Evolutionary conservation across 257 asterid species (phyloP).

Genomic region (Lithospermum erythrorhizon): DNA sequence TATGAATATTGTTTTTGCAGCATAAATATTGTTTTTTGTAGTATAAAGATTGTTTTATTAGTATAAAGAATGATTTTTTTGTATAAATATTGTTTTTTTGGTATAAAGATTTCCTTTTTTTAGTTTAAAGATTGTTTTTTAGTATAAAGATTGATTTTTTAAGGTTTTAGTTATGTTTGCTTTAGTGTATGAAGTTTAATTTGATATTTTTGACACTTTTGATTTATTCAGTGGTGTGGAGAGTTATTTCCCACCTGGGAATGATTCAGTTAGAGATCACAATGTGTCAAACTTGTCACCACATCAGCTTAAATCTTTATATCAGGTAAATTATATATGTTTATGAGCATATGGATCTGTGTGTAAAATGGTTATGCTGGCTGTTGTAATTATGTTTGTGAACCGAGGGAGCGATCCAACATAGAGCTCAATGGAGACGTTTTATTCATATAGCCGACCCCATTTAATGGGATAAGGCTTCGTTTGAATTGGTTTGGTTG

Average conservation of each 20-base stretch:
- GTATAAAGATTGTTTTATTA: not conserved
- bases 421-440: too few species aligned
- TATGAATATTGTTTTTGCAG: too few species aligned
- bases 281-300: conserved; percentile 39
- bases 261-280: conserved; percentile 26
- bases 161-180: not conserved
- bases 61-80: too few species aligned
- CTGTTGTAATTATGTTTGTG: too few species aligned
- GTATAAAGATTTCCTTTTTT: too few species aligned
- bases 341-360: not conserved
- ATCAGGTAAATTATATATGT: conserved; percentile 34
- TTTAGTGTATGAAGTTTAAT: conserved; percentile 5
- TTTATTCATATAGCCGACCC: too few species aligned
- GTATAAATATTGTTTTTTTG: not conserved
- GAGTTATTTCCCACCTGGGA: conserved; percentile 58
- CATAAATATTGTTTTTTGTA: too few species aligned
- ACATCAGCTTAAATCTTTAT: conserved; percentile 45
- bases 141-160: not conserved
- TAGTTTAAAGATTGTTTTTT: too few species aligned
- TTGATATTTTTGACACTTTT: too few species aligned
- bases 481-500: too few species aligned
- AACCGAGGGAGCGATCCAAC: too few species aligned
- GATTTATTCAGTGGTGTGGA: conserved; percentile 47
- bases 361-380: not conserved
- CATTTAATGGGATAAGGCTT: too few species aligned